Evolutionary conservation across 2,329 filamentous ascomycete species (phyloP).

Genomic region (Diplodia sapinea): DNA sequence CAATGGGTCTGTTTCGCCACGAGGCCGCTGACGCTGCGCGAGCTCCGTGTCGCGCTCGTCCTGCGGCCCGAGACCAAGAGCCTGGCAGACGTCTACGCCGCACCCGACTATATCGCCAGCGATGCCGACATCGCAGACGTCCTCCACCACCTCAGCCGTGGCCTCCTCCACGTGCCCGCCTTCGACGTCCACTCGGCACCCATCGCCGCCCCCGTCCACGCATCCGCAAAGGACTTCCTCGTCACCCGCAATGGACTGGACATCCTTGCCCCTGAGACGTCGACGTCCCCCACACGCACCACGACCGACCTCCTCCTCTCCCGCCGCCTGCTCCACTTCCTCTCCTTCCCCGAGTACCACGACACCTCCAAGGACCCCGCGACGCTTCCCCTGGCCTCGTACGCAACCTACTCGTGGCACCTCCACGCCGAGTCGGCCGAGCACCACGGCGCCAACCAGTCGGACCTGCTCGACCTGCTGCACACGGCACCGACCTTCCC

Average conservation of each 20-base stretch:
- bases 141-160: neutral
- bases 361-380: neutral
- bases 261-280: neutral
- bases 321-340: constrained; percentile 1
- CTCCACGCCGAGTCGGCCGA: constrained; percentile 12
- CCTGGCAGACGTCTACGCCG: neutral
- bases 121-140: neutral
- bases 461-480: constrained; percentile 1
- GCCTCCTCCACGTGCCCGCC: constrained; percentile 6
- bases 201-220: neutral
- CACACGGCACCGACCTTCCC: neutral
- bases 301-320: constrained; percentile 11
- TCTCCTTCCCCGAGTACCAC: constrained; percentile 12
- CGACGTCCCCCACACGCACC: neutral
- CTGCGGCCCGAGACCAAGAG: neutral
- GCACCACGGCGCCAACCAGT: neutral
- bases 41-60: constrained; percentile 8
- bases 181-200: neutral
- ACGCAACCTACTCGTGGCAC: constrained; percentile 1
- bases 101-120: constrained; percentile 11
- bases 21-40: neutral
- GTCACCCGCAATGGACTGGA: neutral
- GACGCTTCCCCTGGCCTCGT: neutral
- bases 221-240: neutral
- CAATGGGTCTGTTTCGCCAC: constrained; percentile 18